A percentile compares a stretch with the other conserved stretches of the same genome.
phyloP scores from a whole-genome alignment of 2,329 filamentous ascomycete genomes.

The Daldinia eschscholtzii region DNA sequence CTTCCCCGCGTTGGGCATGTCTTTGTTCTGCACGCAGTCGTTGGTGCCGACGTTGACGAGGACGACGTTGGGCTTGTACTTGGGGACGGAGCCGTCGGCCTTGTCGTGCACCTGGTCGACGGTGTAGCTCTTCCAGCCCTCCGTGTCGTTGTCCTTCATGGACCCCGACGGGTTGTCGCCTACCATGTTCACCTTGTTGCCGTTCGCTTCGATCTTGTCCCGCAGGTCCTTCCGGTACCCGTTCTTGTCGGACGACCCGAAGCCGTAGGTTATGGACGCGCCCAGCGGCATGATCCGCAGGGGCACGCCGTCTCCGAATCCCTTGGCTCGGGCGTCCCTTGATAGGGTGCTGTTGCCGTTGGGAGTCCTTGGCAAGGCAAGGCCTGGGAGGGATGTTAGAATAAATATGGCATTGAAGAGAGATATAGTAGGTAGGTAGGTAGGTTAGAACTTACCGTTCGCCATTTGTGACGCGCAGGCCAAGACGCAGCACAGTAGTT shows the following conservation, averaged over 20 bases:
- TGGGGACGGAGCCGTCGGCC: constrained; percentile 48
- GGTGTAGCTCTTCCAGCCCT: constrained; percentile 55
- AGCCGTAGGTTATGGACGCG: constrained; percentile 56
- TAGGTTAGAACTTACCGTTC: constrained; percentile 23
- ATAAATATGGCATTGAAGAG: not conserved
- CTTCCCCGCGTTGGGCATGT: constrained; percentile 48
- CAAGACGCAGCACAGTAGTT: constrained; percentile 33
- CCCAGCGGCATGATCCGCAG: constrained; percentile 56
- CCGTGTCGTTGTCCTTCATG: constrained; percentile 55
- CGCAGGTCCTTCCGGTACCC: constrained; percentile 56
- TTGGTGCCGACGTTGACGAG: constrained; percentile 58
- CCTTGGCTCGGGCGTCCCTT: constrained; percentile 21
- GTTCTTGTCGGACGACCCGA: constrained; percentile 52
- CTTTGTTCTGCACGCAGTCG: constrained; percentile 53
- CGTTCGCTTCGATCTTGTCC: constrained; percentile 50
- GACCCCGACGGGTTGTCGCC: constrained; percentile 54
- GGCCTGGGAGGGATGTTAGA: constrained; percentile 30
- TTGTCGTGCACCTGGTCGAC: constrained; percentile 53
- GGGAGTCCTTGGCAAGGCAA: constrained; percentile 13
- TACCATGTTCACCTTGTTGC: constrained; percentile 55
- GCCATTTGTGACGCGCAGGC: constrained; percentile 32
- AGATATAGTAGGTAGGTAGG: not conserved
- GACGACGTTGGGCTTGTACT: constrained; percentile 54
- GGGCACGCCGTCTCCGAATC: constrained; percentile 45
- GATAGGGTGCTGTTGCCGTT: not conserved